Conservation (phyloP, 225 moss, liverwort and hornwort genomes). For the Marchantia polymorpha region DNA sequence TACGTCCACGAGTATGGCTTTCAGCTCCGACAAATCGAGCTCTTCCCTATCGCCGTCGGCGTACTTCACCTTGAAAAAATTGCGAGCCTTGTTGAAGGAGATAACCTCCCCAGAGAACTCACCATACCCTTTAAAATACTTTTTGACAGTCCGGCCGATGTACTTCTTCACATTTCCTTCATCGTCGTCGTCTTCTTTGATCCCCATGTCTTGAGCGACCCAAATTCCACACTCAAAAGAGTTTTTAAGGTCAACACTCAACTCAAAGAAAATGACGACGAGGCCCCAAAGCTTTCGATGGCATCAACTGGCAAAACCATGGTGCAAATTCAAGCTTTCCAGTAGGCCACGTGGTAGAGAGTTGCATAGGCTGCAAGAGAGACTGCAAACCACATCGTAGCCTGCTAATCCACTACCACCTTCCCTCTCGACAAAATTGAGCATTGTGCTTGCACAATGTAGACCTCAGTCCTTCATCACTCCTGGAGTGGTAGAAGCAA, state of each 20-base stretch:
- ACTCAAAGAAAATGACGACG: neutral
- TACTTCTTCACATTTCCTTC: constrained; percentile 26
- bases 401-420: neutral
- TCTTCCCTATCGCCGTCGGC: constrained; percentile 48
- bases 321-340: neutral
- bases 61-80: constrained; percentile 44
- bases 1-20: constrained; percentile 22
- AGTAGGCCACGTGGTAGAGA: too few species aligned
- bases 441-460: neutral
- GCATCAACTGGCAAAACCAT: neutral
- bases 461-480: neutral
- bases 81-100: constrained; percentile 31
- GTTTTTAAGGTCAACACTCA: neutral
- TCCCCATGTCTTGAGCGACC: constrained; percentile 23
- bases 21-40: constrained; percentile 40
- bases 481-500: neutral
- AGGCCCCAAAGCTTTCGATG: neutral
- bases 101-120: constrained; percentile 36
- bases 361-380: neutral
- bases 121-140: constrained; percentile 43
- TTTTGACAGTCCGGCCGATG: constrained; percentile 37
- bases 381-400: neutral
- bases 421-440: neutral
- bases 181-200: constrained; percentile 28
- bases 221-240: neutral